Base-by-base conservation (phyloP, 2,329 filamentous ascomycete genomes). In the Pyrenochaeta sp. region DNA sequence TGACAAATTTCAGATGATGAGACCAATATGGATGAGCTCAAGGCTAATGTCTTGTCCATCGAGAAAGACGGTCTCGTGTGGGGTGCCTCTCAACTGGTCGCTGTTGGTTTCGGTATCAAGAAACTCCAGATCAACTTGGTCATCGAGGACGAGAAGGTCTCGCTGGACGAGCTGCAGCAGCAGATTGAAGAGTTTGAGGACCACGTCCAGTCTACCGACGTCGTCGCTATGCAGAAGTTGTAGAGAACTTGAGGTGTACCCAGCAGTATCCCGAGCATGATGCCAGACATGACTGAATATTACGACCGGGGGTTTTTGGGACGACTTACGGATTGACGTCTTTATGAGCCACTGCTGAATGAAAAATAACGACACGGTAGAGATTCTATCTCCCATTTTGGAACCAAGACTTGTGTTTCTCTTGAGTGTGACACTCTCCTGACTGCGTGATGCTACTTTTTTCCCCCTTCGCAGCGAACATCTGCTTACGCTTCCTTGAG, bases 101-200 rank as follows among this genome's bases (percentile, higher is more conserved):
- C 93, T 66, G 89, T 99, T 72, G 94, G 93, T 74, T 99, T 91
- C 85, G 95, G 95, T 85, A 96, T 99, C 85, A 95, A 91, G 86
- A 98, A 98, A 87, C 88, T 99, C 63, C 94, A 98, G 87, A 96
- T 99, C 85, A 98, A 91, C 89, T 81, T 98, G 69, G 92, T 98
- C 71, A 83, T 98, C 64, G 95, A 98, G 85, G 95, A 99, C 78
- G 94, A 98, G 67, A 97, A 97, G 87, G 79, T 99, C 76, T 93
- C 91, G 66, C 78, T 91, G 64, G 86, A 89, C 69, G 94, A 97
- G 61, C 88, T 99, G 68, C 87, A 97, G 85, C 87, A 91, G 77
- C 74, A 90, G 83, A 96, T 98, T 72, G 85, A 87, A 75, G 91
- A 86, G 67, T 86, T 93, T 72, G 95, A 98, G 84, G 95, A 99